A percentile compares a stretch with the other conserved stretches of the same genome.
Conservation (phyloP, 176 grass and related monocot species). For the Oryza nivara region DNA sequence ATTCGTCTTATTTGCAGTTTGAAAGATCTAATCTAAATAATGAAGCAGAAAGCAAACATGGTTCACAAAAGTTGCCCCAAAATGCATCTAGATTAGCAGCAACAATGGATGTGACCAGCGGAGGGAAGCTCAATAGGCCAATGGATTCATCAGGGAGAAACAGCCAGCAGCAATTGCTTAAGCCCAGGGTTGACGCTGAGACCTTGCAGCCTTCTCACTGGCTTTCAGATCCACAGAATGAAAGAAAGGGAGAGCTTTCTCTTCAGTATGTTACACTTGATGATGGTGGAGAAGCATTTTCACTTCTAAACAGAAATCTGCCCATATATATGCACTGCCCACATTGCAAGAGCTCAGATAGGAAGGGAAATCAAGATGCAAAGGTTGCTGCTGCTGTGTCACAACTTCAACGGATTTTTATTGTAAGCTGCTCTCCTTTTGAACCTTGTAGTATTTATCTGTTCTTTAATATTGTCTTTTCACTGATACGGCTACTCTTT, state of each 20-base stretch:
- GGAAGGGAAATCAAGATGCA: slow-evolving; percentile 56
- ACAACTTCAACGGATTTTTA: slow-evolving; percentile 92
- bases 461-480: slow-evolving; percentile 16
- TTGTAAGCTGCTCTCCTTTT: slow-evolving; percentile 61
- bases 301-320: slow-evolving; percentile 83
- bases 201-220: slow-evolving; percentile 34
- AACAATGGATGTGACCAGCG: slow-evolving; percentile 35
- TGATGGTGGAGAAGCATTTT: slow-evolving; percentile 79
- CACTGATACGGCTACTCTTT: slow-evolving; percentile 25
- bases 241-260: slow-evolving; percentile 47
- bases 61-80: slow-evolving; percentile 50
- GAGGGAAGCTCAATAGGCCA: slow-evolving; percentile 43
- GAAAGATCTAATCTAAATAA: slow-evolving; percentile 47
- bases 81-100: slow-evolving; percentile 40
- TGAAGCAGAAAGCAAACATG: slow-evolving; percentile 48
- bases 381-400: slow-evolving; percentile 70
- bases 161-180: slow-evolving; percentile 46
- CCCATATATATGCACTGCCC: slow-evolving; percentile 97
- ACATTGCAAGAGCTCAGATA: slow-evolving; percentile 71
- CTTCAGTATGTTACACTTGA: slow-evolving; percentile 55
- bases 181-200: slow-evolving; percentile 22
- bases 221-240: slow-evolving; percentile 46
- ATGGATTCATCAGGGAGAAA: slow-evolving; percentile 51
- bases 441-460: slow-evolving; percentile 12
- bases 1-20: slow-evolving; percentile 43